phyloP scores from a whole-genome alignment of 2,329 filamentous ascomycete genomes.

The Xylaria sp. region DNA sequence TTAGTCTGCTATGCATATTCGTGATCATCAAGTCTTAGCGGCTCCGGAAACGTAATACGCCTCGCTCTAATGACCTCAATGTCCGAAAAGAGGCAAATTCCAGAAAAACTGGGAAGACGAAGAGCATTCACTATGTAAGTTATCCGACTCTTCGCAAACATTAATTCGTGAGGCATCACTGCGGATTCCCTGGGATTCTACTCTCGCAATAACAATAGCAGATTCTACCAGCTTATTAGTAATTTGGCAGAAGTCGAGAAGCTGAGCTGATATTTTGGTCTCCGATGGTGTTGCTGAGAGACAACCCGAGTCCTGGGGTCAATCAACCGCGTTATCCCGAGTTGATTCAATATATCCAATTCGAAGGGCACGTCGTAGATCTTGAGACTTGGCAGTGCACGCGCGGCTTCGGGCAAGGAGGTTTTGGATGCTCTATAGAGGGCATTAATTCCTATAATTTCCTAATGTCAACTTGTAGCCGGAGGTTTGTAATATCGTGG shows the following conservation, averaged over 20 bases:
- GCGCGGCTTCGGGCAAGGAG: conserved; percentile 1
- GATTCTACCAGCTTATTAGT: conserved; percentile 5
- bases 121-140: background rate
- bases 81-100: background rate
- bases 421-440: conserved; percentile 8
- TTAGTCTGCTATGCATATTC: background rate
- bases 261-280: background rate
- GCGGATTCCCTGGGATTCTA: background rate
- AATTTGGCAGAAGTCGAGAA: background rate
- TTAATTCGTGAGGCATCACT: background rate
- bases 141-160: background rate
- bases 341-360: background rate
- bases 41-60: background rate
- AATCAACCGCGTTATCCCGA: background rate
- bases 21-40: background rate
- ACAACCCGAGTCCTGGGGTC: conserved; percentile 3
- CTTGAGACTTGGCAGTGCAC: background rate
- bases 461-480: background rate
- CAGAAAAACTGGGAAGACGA: background rate
- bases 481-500: background rate
- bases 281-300: background rate
- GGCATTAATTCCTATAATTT: conserved; percentile 5
- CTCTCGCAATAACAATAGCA: background rate
- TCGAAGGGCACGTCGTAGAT: conserved; percentile 1
- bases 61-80: background rate